A percentile compares a stretch with the other conserved stretches of the same genome.
phyloP scores from a whole-genome alignment of 768 basidiomycete genomes.

The Sistotremastrum niveocremeum region DNA sequence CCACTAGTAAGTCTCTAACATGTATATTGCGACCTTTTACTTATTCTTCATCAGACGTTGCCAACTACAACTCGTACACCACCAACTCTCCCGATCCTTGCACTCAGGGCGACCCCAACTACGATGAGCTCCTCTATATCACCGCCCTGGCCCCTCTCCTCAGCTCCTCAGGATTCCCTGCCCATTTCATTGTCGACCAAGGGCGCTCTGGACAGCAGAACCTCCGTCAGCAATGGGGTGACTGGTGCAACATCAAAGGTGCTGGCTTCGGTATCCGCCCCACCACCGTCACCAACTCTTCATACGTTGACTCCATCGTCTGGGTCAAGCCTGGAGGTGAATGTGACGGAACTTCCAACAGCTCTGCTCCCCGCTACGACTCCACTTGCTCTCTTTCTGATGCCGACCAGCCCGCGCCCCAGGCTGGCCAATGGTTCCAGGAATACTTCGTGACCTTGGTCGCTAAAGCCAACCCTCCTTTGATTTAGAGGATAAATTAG shows the following conservation, averaged over 20 bases:
- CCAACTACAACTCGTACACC: constrained; percentile 25
- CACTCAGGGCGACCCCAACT: constrained; percentile 18
- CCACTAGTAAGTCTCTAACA: constrained; percentile 7
- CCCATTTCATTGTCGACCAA: constrained; percentile 26
- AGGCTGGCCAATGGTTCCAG: constrained; percentile 60
- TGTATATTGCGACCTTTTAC: not conserved
- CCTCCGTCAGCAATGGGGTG: constrained; percentile 13
- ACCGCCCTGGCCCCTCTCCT: constrained; percentile 18
- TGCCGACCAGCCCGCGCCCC: constrained; percentile 40
- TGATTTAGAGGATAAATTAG: constrained; percentile 7
- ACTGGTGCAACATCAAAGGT: constrained; percentile 21
- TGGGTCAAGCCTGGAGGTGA: constrained; percentile 8
- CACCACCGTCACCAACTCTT: constrained; percentile 4
- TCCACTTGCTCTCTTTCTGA: constrained; percentile 25
- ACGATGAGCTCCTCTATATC: constrained; percentile 21
- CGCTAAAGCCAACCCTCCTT: constrained; percentile 35
- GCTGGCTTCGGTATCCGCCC: constrained; percentile 13
- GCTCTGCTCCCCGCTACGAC: constrained; percentile 1
- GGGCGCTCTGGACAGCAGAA: constrained; percentile 18
- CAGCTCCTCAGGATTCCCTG: constrained; percentile 16
- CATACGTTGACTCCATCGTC: constrained; percentile 8
- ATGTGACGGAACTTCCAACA: constrained; percentile 2
- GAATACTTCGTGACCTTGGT: constrained; percentile 49
- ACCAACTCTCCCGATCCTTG: constrained; percentile 28
- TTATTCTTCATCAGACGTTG: constrained; percentile 11